A percentile compares a stretch with the other conserved stretches of the same genome.
phyloP scores from a whole-genome alignment of 2,329 filamentous ascomycete species.

The Aspergillus pseudoviridinutans region DNA sequence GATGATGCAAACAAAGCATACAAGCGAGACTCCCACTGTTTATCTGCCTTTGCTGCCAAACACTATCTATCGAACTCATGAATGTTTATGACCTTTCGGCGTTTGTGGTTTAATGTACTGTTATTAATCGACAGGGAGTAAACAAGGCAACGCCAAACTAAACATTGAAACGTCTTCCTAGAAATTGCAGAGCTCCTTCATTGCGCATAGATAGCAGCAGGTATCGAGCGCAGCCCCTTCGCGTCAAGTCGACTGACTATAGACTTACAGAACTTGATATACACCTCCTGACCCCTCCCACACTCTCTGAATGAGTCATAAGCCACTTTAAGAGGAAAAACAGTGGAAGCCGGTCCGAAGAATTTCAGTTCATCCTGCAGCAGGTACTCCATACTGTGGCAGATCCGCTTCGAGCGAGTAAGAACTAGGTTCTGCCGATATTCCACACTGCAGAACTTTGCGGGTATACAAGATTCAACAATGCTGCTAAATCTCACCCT shows the following conservation, averaged over 20 bases:
- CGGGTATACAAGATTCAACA: not conserved
- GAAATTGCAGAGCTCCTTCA: not conserved
- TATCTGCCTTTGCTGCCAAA: not conserved
- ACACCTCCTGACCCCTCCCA: not conserved
- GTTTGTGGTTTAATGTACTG: not conserved
- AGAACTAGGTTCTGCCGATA: not conserved
- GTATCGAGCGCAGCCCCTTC: not conserved
- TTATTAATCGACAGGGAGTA: not conserved
- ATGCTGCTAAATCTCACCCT: not conserved
- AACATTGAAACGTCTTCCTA: not conserved
- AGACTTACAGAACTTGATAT: not conserved
- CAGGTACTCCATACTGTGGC: slow-evolving; percentile 36
- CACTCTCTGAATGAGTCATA: slow-evolving; percentile 7
- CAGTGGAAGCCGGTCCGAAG: slow-evolving; percentile 35
- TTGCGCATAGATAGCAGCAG: not conserved
- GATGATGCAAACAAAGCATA: slow-evolving; percentile 1
- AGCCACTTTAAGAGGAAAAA: slow-evolving; percentile 26
- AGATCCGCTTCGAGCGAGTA: slow-evolving; percentile 24
- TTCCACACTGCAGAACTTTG: not conserved
- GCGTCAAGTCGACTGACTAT: not conserved
- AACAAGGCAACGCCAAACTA: not conserved
- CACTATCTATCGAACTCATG: not conserved
- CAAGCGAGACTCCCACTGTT: not conserved
- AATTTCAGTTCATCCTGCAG: slow-evolving; percentile 39
- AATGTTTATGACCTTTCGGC: not conserved